Evolutionary conservation across 2,329 filamentous ascomycete species (phyloP), one percentile per base, ranked within the genome.

Genomic region (Penicillium polonicum): DNA sequence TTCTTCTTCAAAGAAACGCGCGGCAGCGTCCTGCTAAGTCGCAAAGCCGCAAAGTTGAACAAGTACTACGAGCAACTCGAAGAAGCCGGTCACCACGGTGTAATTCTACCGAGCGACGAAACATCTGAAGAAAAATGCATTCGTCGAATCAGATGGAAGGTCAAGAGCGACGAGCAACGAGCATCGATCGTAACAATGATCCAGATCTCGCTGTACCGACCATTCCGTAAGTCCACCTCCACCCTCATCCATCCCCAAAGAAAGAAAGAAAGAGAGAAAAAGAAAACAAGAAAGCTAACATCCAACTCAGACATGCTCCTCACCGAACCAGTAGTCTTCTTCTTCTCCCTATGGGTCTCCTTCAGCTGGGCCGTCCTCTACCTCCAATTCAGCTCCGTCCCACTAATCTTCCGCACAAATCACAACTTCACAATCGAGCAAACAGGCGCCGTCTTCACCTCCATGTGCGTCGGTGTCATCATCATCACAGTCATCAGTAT

Each of bases 281-380:
- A 15, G 23, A n/a, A 33, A 21, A 3, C 9, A 21, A 27, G 5
- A 6, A 31, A 33, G 12, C 58, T 59, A 50, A 54, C 45, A 27
- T n/a, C 17, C 13, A 23, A 43, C 29, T 8, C 59, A 78, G 77
- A 79, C 50, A 72, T 89, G 78, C 76, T 88, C 8, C 67, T 85
- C 41, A 80, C 81, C 1, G 86, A 89, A 64, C 85, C 86, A 2
- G 86, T 89, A 38, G 82, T 88, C 2, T 80, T 67, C 12, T 83
- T 86, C 78, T 97, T 97, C 78, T 91, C 88, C 0, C 80, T 96
- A 0, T 97, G 92, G 92, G 88, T 92, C 0, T 83, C 90, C 0
- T 97, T 97, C 72, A 88, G 88, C 21, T 97, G 92, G 92, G 91
- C 89, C 0, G 84, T 96, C 0, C 83, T 97, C 0, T 97, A 96